These are phyloP conservation scores for Ceratobasidium sp. DNA, from an alignment of 1,284 basidiomycete species.

Conservation along the genomic window DNA sequence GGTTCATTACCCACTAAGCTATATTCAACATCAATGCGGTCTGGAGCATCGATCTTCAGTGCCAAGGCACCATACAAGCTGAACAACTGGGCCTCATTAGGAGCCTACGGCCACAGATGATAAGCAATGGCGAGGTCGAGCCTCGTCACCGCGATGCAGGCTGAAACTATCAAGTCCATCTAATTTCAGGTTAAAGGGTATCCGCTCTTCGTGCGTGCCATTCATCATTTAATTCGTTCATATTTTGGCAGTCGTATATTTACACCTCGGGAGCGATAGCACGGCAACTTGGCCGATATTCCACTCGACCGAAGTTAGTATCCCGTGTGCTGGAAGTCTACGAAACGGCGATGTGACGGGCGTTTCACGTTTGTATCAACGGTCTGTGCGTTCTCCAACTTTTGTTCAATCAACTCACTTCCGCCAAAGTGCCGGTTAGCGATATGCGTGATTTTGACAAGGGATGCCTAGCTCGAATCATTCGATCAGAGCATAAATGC, in stretches of 20 bases:
- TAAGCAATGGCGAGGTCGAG: background rate
- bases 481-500: background rate
- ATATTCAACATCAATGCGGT: background rate
- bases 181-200: background rate
- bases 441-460: background rate
- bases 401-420: background rate
- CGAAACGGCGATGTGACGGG: background rate
- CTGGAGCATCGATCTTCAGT: background rate
- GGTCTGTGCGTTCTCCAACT: background rate
- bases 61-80: background rate
- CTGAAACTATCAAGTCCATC: constrained; percentile 10
- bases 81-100: background rate
- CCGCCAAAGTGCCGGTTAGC: too few species aligned
- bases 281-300: background rate
- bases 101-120: background rate
- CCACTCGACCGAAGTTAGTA: background rate
- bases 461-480: background rate
- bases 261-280: background rate
- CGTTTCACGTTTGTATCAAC: background rate
- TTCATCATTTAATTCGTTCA: background rate
- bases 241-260: background rate
- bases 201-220: background rate
- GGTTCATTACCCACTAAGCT: background rate
- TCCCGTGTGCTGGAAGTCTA: background rate
- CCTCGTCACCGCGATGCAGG: background rate